Evolutionary conservation across 768 basidiomycete genomes (phyloP), one percentile per base, ranked within the genome.

Genomic region (Termitomyces sp.): DNA sequence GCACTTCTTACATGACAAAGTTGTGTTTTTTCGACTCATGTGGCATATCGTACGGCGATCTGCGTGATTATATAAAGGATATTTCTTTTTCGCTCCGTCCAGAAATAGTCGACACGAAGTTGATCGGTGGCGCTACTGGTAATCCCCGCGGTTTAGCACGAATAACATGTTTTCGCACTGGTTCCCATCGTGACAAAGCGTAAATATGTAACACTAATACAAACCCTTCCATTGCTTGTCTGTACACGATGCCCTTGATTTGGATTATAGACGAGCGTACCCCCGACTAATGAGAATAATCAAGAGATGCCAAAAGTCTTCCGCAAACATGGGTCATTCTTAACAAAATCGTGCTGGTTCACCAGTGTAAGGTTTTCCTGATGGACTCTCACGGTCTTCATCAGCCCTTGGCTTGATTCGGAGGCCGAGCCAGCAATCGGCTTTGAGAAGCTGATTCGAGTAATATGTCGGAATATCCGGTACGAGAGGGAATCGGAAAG

Each of bases 401-500:
- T 26, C 22, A 38, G 24, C 22, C 24, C 47, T 48, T 48, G 21
- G 35, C 35, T 6, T 49, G 47, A 24, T 49, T 38, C 22, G 10
- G 17, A 21, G 34, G 28, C 46, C 32, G 46, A 11, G 5, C 30
- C 30, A 30, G 35, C 17, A 30, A 51, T 45, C 26, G 34, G 42
- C 26, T 44, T 35, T 28, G 2, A 45, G 12, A 57, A 42, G 5
- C 26, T 21, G 26, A 12, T 35, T 47, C 37, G 30, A 38, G 19
- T 32, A n/a, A n/a, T 30, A 35, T 47, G 17, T 54, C 53, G 51
- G 57, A 51, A 37, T 17, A 45, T 32, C 44, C 57, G 45, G 57
- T 30, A 22, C 41, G 35, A 43, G n/a, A 41, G 26, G 38, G 21
- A 1, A 28, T 4, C 17, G n/a, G 5, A 49, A 37, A 24, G 22